Base-by-base conservation (phyloP, 305 asterid species). In the Rubia balearica region DNA sequence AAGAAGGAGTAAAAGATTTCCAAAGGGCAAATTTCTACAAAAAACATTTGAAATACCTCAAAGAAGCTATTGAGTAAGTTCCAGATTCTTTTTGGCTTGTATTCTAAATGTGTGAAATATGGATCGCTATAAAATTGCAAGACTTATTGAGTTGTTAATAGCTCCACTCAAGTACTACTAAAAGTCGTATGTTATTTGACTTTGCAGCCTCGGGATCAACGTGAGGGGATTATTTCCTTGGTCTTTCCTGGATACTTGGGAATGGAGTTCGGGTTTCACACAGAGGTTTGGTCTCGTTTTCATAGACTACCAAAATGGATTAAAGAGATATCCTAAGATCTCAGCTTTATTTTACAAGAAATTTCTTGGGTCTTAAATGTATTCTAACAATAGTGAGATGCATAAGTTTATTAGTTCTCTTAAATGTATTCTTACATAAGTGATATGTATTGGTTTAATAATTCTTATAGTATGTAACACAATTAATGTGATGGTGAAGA, bases 181-280 rank as follows among this genome's bases (percentile, higher is more conserved):
- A 16, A 16, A 49, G 6, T 16, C 3, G 1, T 6, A 17, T 16
- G n/a, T 49, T 49, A 16, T 17, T 21, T 57, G 11, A 10, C 21
- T 57, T 57, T 56, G 14, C 67, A 81, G 82, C 36, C 14, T 38
- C 5, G 75, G 77, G 1, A 78, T 70, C 0, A 64, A 67, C 2
- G 79, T 81, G 2, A 75, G 67, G 30, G 85, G 80, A 0, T 72
- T 69, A 61, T 81, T 78, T 60, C 70, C 74, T 2, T 78, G 78
- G 82, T 51, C 82, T 17, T 73, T 81, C n/a, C 38, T 78, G 10
- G 82, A 78, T 24, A 67, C 64, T 3, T 81, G 73, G 57, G 85
- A 78, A 71, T 81, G 82, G 80, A 13, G 13, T 9, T 67, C 65
- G 13, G 85, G 85, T 8, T 78, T 45, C 70, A 70, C 77, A 0